These are phyloP conservation scores for Fragaria nilgerrensis DNA, from an alignment of 306 rosid genomes.

Conservation along the genomic window DNA sequence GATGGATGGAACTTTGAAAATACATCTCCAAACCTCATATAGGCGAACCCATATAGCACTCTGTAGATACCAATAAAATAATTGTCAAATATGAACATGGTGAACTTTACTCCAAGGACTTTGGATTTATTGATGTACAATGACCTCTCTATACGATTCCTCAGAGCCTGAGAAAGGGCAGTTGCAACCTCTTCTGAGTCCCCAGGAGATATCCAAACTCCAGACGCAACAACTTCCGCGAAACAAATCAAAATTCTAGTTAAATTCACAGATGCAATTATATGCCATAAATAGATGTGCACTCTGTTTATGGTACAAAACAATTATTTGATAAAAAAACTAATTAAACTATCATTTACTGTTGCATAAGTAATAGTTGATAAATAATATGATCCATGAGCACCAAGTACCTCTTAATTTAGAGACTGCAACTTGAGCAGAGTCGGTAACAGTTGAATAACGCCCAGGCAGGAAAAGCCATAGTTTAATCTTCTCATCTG, in stretches of 20 bases:
- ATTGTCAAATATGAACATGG: conserved; percentile 31
- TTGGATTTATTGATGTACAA: conserved; percentile 17
- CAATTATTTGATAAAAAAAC: neutral
- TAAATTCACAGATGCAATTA: conserved; percentile 4
- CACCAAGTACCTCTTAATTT: conserved; percentile 67
- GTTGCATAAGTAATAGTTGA: neutral
- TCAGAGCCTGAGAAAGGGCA: conserved; percentile 93
- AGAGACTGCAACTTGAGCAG: conserved; percentile 75
- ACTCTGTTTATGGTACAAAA: conserved; percentile 3
- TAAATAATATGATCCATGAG: conserved; percentile 11
- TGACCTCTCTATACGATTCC: conserved; percentile 85
- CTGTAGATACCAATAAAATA: conserved; percentile 48
- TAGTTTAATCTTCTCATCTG: conserved; percentile 95
- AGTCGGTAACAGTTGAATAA: conserved; percentile 66
- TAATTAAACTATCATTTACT: neutral
- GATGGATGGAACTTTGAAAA: conserved; percentile 71
- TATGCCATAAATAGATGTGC: conserved; percentile 19
- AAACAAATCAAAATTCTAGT: conserved; percentile 21
- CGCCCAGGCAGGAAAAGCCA: conserved; percentile 99
- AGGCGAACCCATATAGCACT: conserved; percentile 64
- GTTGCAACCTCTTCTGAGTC: conserved; percentile 95
- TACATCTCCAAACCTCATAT: conserved; percentile 94
- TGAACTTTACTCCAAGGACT: conserved; percentile 23
- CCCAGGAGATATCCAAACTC: conserved; percentile 94
- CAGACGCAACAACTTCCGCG: conserved; percentile 77